A percentile compares a stretch with the other conserved stretches of the same genome.
Evolutionary conservation across 2,329 filamentous ascomycete species (phyloP).

Genomic region (Pseudocercospora macadamiae): DNA sequence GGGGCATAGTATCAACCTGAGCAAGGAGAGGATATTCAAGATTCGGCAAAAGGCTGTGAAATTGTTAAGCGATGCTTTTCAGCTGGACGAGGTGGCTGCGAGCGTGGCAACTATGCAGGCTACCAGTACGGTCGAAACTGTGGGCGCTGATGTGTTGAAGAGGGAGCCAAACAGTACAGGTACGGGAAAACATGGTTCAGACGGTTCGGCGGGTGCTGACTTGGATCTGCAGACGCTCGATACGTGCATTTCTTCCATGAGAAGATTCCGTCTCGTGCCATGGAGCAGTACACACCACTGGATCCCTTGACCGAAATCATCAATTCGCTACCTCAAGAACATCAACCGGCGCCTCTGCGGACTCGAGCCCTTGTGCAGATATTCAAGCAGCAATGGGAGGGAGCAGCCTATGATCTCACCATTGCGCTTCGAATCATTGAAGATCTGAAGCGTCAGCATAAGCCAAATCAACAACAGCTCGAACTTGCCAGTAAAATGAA

Average conservation of each 20-base stretch:
- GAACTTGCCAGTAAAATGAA: conserved; percentile 54
- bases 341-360: conserved; percentile 67
- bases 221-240: conserved; percentile 62
- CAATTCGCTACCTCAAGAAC: conserved; percentile 62
- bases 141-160: conserved; percentile 72
- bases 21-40: conserved; percentile 73
- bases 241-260: conserved; percentile 95
- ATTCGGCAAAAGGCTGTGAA: conserved; percentile 81
- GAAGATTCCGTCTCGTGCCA: conserved; percentile 76
- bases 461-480: conserved; percentile 53
- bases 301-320: conserved; percentile 70
- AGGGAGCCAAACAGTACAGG: conserved; percentile 63
- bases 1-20: conserved; percentile 64
- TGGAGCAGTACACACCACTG: conserved; percentile 72
- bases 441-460: conserved; percentile 46
- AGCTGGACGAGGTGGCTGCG: conserved; percentile 79
- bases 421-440: conserved; percentile 63
- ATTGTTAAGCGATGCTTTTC: conserved; percentile 76
- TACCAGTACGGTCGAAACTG: conserved; percentile 74
- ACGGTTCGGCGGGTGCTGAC: conserved; percentile 7
- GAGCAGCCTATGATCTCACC: conserved; percentile 71
- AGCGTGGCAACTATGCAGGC: conserved; percentile 84
- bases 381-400: conserved; percentile 74
- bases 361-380: conserved; percentile 74
- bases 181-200: conserved; percentile 1